Evolutionary conservation across 129 eudicot species (phyloP), one percentile per base, ranked within the genome.

Genomic region (carrot (Daucus carota)): DNA sequence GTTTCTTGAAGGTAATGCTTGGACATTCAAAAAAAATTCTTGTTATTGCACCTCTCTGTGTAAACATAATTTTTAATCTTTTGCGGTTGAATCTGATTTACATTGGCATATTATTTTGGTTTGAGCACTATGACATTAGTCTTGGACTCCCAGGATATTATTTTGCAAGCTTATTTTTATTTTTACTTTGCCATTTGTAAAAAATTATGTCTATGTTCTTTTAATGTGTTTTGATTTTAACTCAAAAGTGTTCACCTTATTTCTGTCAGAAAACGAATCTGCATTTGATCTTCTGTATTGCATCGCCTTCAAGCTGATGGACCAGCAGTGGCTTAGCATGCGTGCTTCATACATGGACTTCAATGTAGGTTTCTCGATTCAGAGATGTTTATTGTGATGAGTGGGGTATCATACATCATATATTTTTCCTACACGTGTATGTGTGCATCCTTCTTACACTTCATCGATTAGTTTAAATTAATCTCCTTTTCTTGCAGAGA

Each of bases 301-400:
- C 85, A 89, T 95, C 76, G 75, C 99, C 8, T 95, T 89, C 88
- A 92, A 88, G 88, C 83, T 95, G 78, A 92, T 95, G 90, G 99
- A 95, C 76, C 86, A 82, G 78, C 96, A 78, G 77, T 95, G 99
- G 99, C 99, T 95, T 78, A 77, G 84, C 75, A 95, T 95, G 99
- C 99, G 73, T 33, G 99, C 99, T 59, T 95, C 99, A 16, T 95
- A 95, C 92, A 95, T 95, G 99, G 99, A 92, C 83, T 95, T 95
- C 86, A 95, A 95, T 77, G 97, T 95, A 83, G 41, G 97, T 75
- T 76, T 73, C 86, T 76, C 33, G 6, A 41, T 28, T 75, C 17
- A 57, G 24, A 43, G 6, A 24, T 72, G n/a, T 41, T 41, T 70
- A 28, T 38, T 70, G 74, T 43, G 50, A 41, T 50, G 38, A 18